Conservation (phyloP, 768 basidiomycete genomes). For the Pleurotus platypus region DNA sequence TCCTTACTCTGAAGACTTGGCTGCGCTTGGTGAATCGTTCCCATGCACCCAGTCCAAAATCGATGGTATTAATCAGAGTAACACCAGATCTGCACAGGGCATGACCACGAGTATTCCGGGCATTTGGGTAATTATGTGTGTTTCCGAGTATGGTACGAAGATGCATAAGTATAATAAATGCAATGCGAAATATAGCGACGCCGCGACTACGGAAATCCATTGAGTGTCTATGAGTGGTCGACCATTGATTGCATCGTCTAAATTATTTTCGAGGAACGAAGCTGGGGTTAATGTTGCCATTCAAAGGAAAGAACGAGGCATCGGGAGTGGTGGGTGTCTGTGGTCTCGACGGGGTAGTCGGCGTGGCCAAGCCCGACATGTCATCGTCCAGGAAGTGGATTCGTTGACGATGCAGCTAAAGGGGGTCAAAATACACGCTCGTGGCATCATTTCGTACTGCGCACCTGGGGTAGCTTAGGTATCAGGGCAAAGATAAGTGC, state of each 20-base stretch:
- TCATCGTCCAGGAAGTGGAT: conserved; percentile 73
- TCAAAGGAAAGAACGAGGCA: conserved; percentile 9
- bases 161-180: too few species aligned
- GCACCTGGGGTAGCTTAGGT: conserved; percentile 93
- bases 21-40: too few species aligned
- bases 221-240: too few species aligned
- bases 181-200: neutral
- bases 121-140: too few species aligned
- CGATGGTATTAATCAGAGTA: too few species aligned
- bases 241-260: neutral
- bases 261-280: conserved; percentile 1
- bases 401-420: conserved; percentile 77
- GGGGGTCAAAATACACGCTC: neutral
- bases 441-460: neutral
- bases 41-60: too few species aligned
- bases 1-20: too few species aligned
- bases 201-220: neutral
- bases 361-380: conserved; percentile 63
- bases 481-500: conserved; percentile 79
- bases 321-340: conserved; percentile 30
- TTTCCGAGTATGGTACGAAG: too few species aligned
- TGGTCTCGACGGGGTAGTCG: conserved; percentile 55
- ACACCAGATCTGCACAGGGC: too few species aligned
- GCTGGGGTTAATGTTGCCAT: neutral
- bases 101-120: too few species aligned